Evolutionary conservation across 169 alveolate species (phyloP), one percentile per base, ranked within the genome.

Genomic region (Perkinsus olseni): DNA sequence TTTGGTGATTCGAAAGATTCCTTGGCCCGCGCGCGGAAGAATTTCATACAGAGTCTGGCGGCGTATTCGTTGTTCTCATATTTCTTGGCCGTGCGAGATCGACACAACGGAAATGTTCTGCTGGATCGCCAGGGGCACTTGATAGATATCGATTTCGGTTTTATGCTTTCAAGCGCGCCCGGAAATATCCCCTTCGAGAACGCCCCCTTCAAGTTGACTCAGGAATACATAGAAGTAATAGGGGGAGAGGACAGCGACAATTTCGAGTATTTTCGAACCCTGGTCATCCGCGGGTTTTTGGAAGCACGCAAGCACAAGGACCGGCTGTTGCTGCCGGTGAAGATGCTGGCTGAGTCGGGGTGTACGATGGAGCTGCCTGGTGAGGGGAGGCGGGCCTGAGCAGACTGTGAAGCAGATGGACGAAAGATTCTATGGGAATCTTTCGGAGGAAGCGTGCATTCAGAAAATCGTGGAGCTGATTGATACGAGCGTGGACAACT

Each of bases 81-180:
- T 93, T 96, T 99, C 92, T 95, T 99, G 38, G 99, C 98, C 95
- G 98, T 98, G 39, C 98, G 98, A 94, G 99, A 99, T 95, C 95
- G 99, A 51, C 99, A 99, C 96, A 99, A 99, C 93, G 99, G 99
- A 24, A 99, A 99, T 95, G 96, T 99, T 39, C 93, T 99, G 94
- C 95, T 99, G 92, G 99, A 98, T 94, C 96, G 97, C 38, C 96
- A 97, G 39, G 99, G 99, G 4, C 99, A 98, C 93, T 96, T 98
- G 74, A 97, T 99, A 39, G 99, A 99, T 95, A 99, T 99, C 74
- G 98, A 98, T 94, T 98, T 97, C 96, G 99, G 99, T 3, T 98
- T 97, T 95, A 97, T 98, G 97, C 96, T 98, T 51, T 96, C 99
- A 48, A 97, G 98, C 95, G 97, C 99, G 4, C 99, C 99, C 0